Base-by-base conservation (phyloP, 139 green algal species). In the Trebouxia sp. region DNA sequence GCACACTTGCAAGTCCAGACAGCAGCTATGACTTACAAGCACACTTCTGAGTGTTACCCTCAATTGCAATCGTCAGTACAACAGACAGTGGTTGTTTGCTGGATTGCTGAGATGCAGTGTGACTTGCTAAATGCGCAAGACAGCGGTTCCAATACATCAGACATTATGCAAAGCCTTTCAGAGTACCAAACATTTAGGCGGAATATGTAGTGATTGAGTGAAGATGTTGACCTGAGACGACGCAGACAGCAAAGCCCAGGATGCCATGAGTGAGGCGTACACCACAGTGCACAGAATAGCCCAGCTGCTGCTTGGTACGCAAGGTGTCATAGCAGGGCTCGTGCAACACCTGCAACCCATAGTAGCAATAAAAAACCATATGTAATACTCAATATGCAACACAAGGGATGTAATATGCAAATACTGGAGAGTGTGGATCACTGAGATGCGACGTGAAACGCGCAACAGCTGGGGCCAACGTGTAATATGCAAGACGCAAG, bases 301-400 rank as follows among this genome's bases (percentile, higher is more conserved):
- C 95, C 79, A 98, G 90, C 92, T 99, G 96, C 91, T 99, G 89
- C 90, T 98, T 94, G 58, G 96, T 99, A 75, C 94, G 88, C 65
- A 98, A 89, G 51, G 67, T 85, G 85, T 97, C 87, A 85, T 94
- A 98, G 75, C 82, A 87, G 5, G 94, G 92, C 88, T 97, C 94
- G 65, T 83, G 84, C 38, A 93, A 41, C 24, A 97, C 74, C 83
- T 95, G 92, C 76, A 70, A 14, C 8, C 24, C 56, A 48, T 5
- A 50, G n/a, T n/a, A 62, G 17, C 50, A 62, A 62, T 62, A 20
- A 62, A 62, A 17, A 62, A 20, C 20, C 50, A 62, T 62, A 62
- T n/a, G n/a, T n/a, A n/a, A n/a, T n/a, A n/a, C n/a, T n/a, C n/a
- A n/a, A n/a, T n/a, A n/a, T n/a, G n/a, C n/a, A n/a, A n/a, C n/a